Base-by-base conservation (phyloP, 306 rosid species). In the Dryas drummondii region DNA sequence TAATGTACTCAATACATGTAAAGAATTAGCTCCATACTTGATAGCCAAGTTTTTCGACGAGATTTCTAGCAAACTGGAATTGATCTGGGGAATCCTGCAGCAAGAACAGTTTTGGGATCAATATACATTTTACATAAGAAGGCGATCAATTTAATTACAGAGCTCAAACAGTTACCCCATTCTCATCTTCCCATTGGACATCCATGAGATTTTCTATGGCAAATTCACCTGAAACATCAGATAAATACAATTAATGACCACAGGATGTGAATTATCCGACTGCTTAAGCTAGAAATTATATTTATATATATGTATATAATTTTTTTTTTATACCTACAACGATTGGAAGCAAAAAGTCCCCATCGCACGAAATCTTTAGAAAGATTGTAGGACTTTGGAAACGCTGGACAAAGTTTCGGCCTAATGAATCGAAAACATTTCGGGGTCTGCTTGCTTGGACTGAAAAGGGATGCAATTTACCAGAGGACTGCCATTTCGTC, bases 321-420 rank as follows among this genome's bases (percentile, higher is more conserved):
- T 17, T 2, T 32, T 32, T 32, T 14, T 16, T 54, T 72, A 26
- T 86, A 93, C 99, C 99, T 74, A 90, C 99, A 83, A 90, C 91
- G 83, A 96, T 87, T 41, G 99, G 99, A 50, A 96, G 90, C 81
- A 96, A 58, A 82, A 88, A 92, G 79, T 92, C 97, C 52, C 91
- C 99, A 70, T 89, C 93, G 72, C 97, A 92, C 49, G 97, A 96
- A 82, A 92, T 83, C 91, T 91, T 96, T 65, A 96, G 97, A 79
- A 96, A 96, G 71, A 96, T 88, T 1, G 99, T 96, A 8, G 99
- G 98, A 79, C 77, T 84, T 84, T 86, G 92, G 73, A 96, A 96
- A 44, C 89, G 91, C 66, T 85, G 89, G 52, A 89, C 79, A 74
- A 96, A 87, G 14, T 84, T 79, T 71, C 81, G 88, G 78, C 78